Evolutionary conservation across 2,329 filamentous ascomycete genomes (phyloP), one percentile per base, ranked within the genome.

Genomic region (Ophiosphaerella narmari): DNA sequence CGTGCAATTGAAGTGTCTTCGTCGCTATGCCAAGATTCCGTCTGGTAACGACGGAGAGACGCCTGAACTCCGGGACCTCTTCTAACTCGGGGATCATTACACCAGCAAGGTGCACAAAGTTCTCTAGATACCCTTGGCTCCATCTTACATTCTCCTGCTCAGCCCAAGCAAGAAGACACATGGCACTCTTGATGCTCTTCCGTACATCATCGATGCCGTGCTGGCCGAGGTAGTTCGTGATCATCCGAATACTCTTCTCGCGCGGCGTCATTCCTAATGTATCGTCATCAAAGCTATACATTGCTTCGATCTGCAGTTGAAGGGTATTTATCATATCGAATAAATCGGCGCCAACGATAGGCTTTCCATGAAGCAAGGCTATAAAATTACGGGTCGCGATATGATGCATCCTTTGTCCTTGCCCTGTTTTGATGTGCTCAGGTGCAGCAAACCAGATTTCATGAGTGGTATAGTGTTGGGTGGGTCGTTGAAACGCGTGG

Each of bases 321-420:
- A 90, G 73, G 59, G 88, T 86, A 0, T 75, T 76, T 5, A 90
- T 72, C 32, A 86, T 84, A 58, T 88, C 84, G 56, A 80, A 82
- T 0, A 89, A 68, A 4, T 86, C 85, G 1, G 83, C 63, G 0
- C 87, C 87, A 2, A 89, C 86, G 0, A 89, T 76, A 0, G 86
- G 86, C 18, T 83, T 82, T 43, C 83, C 79, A 60, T 84, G 86
- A 2, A 89, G 69, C 31, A 89, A 71, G 0, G 86, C 86, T 59
- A 90, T 84, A 38, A 89, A 81, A 60, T 89, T 90, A 16, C 87
- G 81, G 1, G 86, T 86, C 0, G 86, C 86, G 39, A 89, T 78
- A 57, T 86, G 83, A 55, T 87, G 78, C 1, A 83, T 77, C 80
- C 76, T 46, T 79, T 80, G 36, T 79, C 81, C 14, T 70, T 70